Percentiles rank a stretch among this genome's conserved stretches.
phyloP scores from a whole-genome alignment of 1,139 yeast species.

The Petasospora rhodanensis region DNA sequence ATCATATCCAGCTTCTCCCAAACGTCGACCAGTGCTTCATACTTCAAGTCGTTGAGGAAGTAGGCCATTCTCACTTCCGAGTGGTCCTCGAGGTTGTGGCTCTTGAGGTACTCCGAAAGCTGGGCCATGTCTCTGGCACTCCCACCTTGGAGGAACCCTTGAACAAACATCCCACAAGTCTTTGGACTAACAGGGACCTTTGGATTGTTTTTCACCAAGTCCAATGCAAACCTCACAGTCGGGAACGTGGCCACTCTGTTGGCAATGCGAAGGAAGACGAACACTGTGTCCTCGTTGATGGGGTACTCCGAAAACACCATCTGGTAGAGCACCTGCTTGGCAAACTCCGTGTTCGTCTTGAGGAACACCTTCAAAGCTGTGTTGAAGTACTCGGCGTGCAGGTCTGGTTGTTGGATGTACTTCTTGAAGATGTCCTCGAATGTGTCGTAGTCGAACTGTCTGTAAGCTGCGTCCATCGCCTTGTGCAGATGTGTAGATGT shows the following conservation, averaged over 20 bases:
- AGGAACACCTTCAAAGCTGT: constrained; percentile 20
- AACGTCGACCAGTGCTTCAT: constrained; percentile 3
- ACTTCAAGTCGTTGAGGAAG: constrained; percentile 9
- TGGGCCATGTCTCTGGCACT: constrained; percentile 10
- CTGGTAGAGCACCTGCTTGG: constrained; percentile 24
- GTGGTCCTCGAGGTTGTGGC: constrained; percentile 9
- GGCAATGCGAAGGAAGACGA: constrained; percentile 18
- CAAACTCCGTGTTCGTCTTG: constrained; percentile 20
- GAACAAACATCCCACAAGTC: constrained; percentile 17
- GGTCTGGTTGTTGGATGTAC: constrained; percentile 16
- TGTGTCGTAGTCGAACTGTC: constrained; percentile 5
- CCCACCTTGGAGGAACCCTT: constrained; percentile 15
- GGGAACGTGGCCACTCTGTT: constrained; percentile 19
- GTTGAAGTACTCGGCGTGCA: constrained; percentile 16
- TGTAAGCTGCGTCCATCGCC: constrained; percentile 3
- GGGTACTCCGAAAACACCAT: constrained; percentile 23
- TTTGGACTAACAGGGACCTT: constrained; percentile 16
- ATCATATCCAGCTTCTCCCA: constrained; percentile 12
- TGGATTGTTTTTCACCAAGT: constrained; percentile 18
- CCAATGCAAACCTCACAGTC: constrained; percentile 17
- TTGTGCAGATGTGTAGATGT: not conserved
- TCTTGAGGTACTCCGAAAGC: constrained; percentile 10
- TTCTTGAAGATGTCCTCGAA: constrained; percentile 20
- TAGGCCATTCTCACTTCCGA: constrained; percentile 16
- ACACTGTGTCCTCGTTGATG: constrained; percentile 18